Evolutionary conservation across 331 rosid species (phyloP).

Genomic region (Acacia pycnantha): DNA sequence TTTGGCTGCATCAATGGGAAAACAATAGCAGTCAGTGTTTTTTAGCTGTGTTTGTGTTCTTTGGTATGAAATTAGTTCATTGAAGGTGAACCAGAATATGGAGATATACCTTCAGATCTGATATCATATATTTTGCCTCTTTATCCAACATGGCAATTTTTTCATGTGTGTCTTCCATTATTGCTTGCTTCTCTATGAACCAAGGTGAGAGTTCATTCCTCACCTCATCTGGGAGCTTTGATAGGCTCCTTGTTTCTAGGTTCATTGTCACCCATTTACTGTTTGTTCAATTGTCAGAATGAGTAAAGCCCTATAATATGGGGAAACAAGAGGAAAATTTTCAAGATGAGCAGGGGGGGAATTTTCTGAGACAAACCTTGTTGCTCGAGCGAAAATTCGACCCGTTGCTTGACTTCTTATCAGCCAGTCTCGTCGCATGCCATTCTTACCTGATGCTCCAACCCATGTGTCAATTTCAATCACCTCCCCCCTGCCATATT

Average conservation of each 20-base stretch:
- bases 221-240: conserved; percentile 89
- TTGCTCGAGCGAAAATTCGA: conserved; percentile 68
- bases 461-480: conserved; percentile 95
- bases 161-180: conserved; percentile 59
- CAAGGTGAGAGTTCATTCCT: conserved; percentile 84
- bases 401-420: conserved; percentile 83
- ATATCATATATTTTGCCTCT: conserved; percentile 64
- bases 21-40: not conserved
- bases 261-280: conserved; percentile 99
- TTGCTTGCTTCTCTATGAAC: conserved; percentile 79
- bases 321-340: not conserved
- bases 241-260: conserved; percentile 81
- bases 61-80: not conserved
- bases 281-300: conserved; percentile 36
- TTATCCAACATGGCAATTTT: conserved; percentile 72
- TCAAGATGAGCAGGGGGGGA: not conserved
- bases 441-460: conserved; percentile 91
- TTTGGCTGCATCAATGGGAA: conserved; percentile 57
- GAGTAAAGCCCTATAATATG: not conserved
- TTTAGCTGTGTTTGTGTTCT: not conserved
- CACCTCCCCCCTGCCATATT: conserved; percentile 79
- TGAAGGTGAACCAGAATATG: not conserved
- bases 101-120: conserved; percentile 61
- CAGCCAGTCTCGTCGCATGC: conserved; percentile 89
- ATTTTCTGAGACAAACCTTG: conserved; percentile 53